Evolutionary conservation across 495 filamentous ascomycete genomes (phyloP).

Genomic region (Tuber magnatum): DNA sequence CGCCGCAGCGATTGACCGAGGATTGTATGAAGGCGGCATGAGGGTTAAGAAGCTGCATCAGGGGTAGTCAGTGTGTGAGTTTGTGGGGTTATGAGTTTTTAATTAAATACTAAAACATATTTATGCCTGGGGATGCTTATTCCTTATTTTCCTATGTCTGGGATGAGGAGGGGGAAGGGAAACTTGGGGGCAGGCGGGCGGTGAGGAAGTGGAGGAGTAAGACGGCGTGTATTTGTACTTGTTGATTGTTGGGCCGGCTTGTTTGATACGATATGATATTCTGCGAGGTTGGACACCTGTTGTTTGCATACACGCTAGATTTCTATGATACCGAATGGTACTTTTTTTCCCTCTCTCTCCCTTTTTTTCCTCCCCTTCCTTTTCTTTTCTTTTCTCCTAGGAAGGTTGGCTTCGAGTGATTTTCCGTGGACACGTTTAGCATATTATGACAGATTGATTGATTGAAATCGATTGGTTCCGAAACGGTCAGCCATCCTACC

Average conservation of each 20-base stretch:
- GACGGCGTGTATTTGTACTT: neutral
- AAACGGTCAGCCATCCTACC: neutral
- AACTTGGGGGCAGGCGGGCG: neutral
- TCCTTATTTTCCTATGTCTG: neutral
- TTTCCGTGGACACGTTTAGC: neutral
- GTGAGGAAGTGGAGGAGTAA: neutral
- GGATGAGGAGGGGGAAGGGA: neutral
- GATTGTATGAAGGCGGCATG: conserved; percentile 77
- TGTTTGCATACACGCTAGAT: neutral
- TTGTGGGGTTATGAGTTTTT: neutral
- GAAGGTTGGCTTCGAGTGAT: neutral
- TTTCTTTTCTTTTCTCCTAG: neutral
- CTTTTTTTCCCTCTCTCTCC: neutral
- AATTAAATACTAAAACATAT: neutral
- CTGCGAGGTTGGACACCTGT: neutral
- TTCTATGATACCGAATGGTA: neutral
- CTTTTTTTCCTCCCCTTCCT: neutral
- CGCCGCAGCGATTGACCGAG: conserved; percentile 85
- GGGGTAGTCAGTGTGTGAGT: conserved; percentile 17
- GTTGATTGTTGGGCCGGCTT: neutral
- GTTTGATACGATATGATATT: neutral
- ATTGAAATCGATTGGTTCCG: neutral
- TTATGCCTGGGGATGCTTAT: neutral
- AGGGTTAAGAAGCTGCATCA: conserved; percentile 77
- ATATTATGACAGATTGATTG: neutral